Evolutionary conservation across 73 alveolate genomes (phyloP), one percentile per base, ranked within the genome.

Genomic region (Blepharisma japonicum): DNA sequence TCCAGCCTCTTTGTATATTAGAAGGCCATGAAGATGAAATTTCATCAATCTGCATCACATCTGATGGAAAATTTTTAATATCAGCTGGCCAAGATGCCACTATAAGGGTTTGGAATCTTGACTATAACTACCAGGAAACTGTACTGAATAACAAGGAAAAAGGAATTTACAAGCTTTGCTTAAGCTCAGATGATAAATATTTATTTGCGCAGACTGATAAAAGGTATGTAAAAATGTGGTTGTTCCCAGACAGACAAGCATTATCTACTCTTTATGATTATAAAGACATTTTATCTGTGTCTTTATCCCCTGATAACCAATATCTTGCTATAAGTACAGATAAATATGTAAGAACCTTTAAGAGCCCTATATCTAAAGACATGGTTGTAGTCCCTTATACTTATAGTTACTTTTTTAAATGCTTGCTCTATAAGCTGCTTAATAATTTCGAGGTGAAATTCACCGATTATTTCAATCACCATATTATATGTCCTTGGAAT

Each of bases 121-220:
- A 32, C 42, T 32, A 32, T 32, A 32, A 32, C 42, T 32, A 32
- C 3, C 42, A 32, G 42, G 42, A 32, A 32, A 32, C 42, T 32
- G 42, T 32, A 3, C 42, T 32, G 42, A 32, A 32, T 32, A 32
- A 32, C 3, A 32, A 32, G 42, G 42, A 61, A 14, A 14, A n/a
- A 9, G 23, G 23, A 20, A 25, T 61, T 25, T 14, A 61, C 47
- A 20, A 20, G 14, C 50, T 61, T 14, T 20, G 50, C 14, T 14
- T 61, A 20, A 61, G 74, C 23, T 8, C 18, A 14, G 46, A 61
- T 5, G 23, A 25, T 25, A 14, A 61, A 39, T 61, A 14, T 25
- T 14, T 61, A 2, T 61, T 61, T 25, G 14, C 74, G 14, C 74
- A 61, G 23, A n/a, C 14, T 61, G 74, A 61, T 20, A 61, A 61